Evolutionary conservation across 331 rosid genomes (phyloP), one percentile per base, ranked within the genome.

Genomic region (Dryas integrifolia): DNA sequence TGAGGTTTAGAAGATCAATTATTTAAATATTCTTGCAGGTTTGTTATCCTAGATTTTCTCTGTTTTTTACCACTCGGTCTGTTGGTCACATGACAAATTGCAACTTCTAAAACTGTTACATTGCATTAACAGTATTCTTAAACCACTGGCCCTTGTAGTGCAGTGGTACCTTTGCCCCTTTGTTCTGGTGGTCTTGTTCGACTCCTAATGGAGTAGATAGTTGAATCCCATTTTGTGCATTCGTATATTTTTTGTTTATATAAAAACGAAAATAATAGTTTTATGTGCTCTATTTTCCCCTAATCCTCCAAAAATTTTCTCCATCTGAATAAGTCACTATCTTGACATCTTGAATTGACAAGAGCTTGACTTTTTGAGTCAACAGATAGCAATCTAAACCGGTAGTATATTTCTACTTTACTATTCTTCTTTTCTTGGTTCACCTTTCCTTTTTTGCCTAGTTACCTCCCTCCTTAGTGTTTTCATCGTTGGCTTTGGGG

Each of bases 301-400:
- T 65, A 8, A 5, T 58, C 0, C 4, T 26, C 7, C 1, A 0
- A 3, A 4, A 45, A 10, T 53, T 46, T 58, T 65, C 79, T 26
- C 2, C 6, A 48, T 49, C 41, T 72, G 69, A 11, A 52, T 30
- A 60, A 12, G 35, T 14, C 4, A 4, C 41, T 61, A 49, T 59
- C 10, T 56, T 12, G 50, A 30, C 55, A 60, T 26, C 35, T 64
- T 63, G 67, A 14, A 38, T 63, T 38, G 13, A 11, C n/a, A 40
- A 73, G 14, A 46, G 21, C 49, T 38, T 76, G n/a, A 53, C 41
- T 4, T 67, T 58, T 58, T 45, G 26, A 57, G 49, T 16, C 67
- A 66, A 38, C 6, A 44, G 9, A 67, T 64, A 64, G 50, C 41
- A 24, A 55, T 75, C 46, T 60, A 30, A 72, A 72, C 21, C 0